Conservation (phyloP, 768 basidiomycete species). For the Xerocomellus amylosporus region DNA sequence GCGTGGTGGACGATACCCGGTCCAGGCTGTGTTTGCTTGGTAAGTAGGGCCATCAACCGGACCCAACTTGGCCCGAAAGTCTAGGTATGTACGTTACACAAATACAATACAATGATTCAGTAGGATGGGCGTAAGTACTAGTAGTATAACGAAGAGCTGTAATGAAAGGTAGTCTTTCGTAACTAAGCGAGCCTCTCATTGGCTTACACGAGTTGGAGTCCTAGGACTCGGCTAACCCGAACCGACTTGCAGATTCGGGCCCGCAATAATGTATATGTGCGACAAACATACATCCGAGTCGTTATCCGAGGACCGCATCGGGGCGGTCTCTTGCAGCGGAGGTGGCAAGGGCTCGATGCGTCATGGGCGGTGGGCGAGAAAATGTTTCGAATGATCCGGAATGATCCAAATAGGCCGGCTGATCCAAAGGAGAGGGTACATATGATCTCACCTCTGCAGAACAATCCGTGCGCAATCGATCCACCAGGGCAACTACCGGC, state of each 20-base stretch:
- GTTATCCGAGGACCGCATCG: constrained; percentile 8
- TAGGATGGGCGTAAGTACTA: constrained; percentile 16
- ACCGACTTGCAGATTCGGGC: background rate
- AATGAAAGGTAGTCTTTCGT: too few relatives aligned
- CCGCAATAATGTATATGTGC: constrained; percentile 23
- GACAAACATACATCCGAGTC: background rate
- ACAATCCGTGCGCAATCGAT: constrained; percentile 50
- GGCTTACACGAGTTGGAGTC: too few relatives aligned
- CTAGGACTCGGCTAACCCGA: too few relatives aligned
- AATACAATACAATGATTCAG: constrained; percentile 24
- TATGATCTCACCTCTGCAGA: constrained; percentile 65
- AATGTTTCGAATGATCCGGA: constrained; percentile 34
- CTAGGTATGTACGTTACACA: constrained; percentile 18
- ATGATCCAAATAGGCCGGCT: constrained; percentile 6
- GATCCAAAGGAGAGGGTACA: constrained; percentile 37
- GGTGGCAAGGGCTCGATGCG: background rate
- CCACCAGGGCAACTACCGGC: constrained; percentile 40
- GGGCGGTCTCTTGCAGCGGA: constrained; percentile 5
- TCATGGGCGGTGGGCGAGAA: constrained; percentile 36
- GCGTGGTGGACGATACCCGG: constrained; percentile 9
- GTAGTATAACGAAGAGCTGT: constrained; percentile 19
- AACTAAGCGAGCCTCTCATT: too few relatives aligned
- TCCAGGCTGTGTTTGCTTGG: constrained; percentile 16
- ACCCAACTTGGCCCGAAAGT: background rate
- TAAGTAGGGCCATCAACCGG: background rate